Percentiles rank a stretch among this genome's conserved stretches.
These are phyloP conservation scores for Penicillium digitatum DNA, from an alignment of 2,329 filamentous ascomycete genomes.

Conservation along the genomic window DNA sequence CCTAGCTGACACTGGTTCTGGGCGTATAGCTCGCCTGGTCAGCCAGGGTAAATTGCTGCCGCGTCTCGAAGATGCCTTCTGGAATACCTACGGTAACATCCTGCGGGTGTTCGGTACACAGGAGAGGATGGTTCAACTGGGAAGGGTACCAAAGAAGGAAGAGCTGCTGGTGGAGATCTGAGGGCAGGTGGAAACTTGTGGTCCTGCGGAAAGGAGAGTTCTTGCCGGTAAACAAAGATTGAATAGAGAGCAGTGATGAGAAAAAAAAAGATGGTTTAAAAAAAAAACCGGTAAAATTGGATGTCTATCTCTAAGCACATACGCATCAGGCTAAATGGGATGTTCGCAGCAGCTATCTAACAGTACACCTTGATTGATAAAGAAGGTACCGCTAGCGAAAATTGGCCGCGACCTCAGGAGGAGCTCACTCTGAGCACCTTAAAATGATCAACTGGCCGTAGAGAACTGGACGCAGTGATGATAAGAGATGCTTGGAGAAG, in stretches of 20 bases:
- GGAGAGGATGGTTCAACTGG: slow-evolving; percentile 45
- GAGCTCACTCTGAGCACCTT: slow-evolving; percentile 74
- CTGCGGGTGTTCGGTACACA: slow-evolving; percentile 58
- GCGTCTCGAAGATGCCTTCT: slow-evolving; percentile 51
- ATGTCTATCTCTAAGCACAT: background rate
- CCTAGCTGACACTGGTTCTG: slow-evolving; percentile 3
- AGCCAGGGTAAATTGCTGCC: slow-evolving; percentile 49
- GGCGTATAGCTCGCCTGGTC: slow-evolving; percentile 23
- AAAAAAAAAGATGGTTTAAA: background rate
- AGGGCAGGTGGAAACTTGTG: background rate
- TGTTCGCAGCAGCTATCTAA: slow-evolving; percentile 98
- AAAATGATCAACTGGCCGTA: slow-evolving; percentile 88
- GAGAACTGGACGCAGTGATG: slow-evolving; percentile 70
- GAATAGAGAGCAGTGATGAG: background rate
- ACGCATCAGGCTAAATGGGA: slow-evolving; percentile 6
- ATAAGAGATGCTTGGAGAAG: slow-evolving; percentile 80
- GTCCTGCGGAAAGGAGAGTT: background rate
- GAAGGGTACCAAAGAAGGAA: background rate
- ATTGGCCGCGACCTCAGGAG: slow-evolving; percentile 64
- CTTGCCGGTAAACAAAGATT: background rate
- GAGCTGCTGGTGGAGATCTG: background rate
- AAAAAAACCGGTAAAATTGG: background rate
- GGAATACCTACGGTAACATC: slow-evolving; percentile 57
- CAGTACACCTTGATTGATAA: slow-evolving; percentile 65
- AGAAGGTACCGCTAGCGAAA: slow-evolving; percentile 98